Percentiles rank a stretch among this genome's conserved stretches.
phyloP scores from a whole-genome alignment of 2,329 filamentous ascomycete species.

The Cordyceps cateniannulata region DNA sequence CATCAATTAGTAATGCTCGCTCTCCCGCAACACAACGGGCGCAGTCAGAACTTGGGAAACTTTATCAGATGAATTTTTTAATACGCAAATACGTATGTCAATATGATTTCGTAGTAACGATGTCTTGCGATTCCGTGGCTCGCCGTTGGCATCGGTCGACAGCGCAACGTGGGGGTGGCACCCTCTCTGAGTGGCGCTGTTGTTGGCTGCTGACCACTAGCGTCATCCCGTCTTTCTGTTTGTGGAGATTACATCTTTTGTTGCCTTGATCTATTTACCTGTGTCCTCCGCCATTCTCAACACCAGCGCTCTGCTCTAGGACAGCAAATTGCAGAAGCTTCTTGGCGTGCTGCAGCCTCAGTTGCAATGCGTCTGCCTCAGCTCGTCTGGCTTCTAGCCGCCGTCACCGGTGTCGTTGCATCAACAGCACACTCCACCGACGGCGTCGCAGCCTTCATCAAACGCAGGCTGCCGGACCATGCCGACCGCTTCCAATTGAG shows the following conservation, averaged over 20 bases:
- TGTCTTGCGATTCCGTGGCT: background rate
- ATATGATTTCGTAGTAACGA: background rate
- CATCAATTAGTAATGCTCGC: background rate
- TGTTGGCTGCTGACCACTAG: background rate
- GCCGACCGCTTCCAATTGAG: conserved; percentile 14
- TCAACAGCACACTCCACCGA: background rate
- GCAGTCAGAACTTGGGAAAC: background rate
- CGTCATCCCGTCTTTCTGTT: background rate
- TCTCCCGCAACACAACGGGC: background rate
- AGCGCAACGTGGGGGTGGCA: background rate
- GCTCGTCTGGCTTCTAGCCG: background rate
- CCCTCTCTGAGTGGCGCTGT: background rate
- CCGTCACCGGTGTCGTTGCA: background rate
- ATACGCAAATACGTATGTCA: background rate
- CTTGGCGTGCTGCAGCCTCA: background rate
- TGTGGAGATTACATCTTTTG: background rate
- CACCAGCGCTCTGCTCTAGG: background rate
- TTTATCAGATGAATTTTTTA: too few species aligned
- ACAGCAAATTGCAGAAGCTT: background rate
- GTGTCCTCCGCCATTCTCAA: background rate
- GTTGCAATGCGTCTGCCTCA: background rate
- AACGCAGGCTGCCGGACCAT: conserved; percentile 17
- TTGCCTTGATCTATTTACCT: background rate
- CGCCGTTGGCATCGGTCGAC: background rate
- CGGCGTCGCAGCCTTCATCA: conserved; percentile 16